Evolutionary conservation across 495 filamentous ascomycete genomes (phyloP).

Genomic region (Glutinoglossum americanum): DNA sequence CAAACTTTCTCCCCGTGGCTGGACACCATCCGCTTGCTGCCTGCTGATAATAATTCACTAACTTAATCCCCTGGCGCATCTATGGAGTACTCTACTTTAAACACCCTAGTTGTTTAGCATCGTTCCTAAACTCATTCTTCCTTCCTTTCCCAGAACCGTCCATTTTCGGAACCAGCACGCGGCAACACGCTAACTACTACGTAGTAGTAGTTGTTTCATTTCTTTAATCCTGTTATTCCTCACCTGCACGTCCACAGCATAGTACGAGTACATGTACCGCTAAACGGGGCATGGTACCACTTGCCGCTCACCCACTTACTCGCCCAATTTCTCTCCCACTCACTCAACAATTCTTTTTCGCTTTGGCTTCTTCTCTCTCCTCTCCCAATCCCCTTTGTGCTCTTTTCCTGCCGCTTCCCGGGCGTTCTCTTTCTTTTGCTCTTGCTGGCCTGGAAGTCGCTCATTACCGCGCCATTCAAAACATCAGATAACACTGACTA

Average conservation of each 20-base stretch:
- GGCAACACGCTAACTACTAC: not conserved
- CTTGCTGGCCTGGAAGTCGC: not conserved
- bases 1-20: not conserved
- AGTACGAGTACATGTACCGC: not conserved
- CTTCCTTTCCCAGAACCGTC: not conserved
- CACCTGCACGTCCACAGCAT: not conserved
- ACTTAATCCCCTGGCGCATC: not conserved
- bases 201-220: not conserved
- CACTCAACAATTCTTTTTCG: not conserved
- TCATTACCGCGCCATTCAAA: not conserved
- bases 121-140: not conserved
- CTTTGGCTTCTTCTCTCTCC: not conserved
- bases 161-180: not conserved
- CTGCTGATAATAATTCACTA: not conserved
- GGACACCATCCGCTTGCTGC: not conserved
- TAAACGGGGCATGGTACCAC: not conserved
- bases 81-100: not conserved
- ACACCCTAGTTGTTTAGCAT: not conserved
- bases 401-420: not conserved
- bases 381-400: not conserved
- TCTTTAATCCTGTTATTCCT: not conserved
- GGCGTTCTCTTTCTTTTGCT: not conserved
- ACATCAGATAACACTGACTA: not conserved
- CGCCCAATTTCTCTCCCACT: not conserved
- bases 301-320: not conserved